A percentile compares a stretch with the other conserved stretches of the same genome.
Evolutionary conservation across 202 grass and related monocot species (phyloP).

Genomic region (Saccharum hybrid): DNA sequence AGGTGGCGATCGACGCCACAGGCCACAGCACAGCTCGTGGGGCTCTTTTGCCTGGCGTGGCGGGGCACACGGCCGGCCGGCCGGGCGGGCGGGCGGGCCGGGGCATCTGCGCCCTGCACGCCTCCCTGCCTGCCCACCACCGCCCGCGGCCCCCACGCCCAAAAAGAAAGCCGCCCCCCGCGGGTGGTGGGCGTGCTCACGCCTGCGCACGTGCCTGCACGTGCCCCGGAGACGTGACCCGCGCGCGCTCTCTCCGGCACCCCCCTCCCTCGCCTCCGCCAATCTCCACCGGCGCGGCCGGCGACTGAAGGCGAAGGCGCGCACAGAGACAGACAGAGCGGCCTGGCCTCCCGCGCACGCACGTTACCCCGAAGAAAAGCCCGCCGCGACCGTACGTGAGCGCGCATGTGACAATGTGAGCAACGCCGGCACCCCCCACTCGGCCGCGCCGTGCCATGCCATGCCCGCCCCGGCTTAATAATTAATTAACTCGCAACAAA

Average conservation of each 20-base stretch:
- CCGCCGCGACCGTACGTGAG: conserved; percentile 11
- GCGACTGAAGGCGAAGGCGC: conserved; percentile 26
- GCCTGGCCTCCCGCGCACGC: background rate
- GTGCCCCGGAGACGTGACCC: conserved; percentile 62
- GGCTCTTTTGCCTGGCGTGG: conserved; percentile 10
- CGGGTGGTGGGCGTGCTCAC: conserved; percentile 39
- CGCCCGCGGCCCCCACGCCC: background rate
- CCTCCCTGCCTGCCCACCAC: conserved; percentile 7
- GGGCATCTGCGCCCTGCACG: conserved; percentile 32
- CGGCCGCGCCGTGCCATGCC: conserved; percentile 18
- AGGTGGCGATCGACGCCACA: conserved; percentile 18
- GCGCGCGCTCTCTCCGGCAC: too few species aligned
- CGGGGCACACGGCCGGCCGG: conserved; percentile 3
- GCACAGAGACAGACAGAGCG: background rate
- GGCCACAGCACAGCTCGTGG: background rate
- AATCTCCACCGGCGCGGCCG: conserved; percentile 36
- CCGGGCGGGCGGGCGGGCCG: too few species aligned
- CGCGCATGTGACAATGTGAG: conserved; percentile 18
- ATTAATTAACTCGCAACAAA: conserved; percentile 33
- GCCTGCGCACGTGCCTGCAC: conserved; percentile 62
- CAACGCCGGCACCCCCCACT: conserved; percentile 12
- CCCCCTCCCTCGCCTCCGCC: background rate
- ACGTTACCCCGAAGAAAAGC: conserved; percentile 43
- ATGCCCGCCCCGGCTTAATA: background rate
- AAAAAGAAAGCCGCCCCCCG: conserved; percentile 18